A percentile compares a stretch with the other conserved stretches of the same genome.
phyloP scores from a whole-genome alignment of 805 yeast genomes.

The Schwanniomyces occidentalis region DNA sequence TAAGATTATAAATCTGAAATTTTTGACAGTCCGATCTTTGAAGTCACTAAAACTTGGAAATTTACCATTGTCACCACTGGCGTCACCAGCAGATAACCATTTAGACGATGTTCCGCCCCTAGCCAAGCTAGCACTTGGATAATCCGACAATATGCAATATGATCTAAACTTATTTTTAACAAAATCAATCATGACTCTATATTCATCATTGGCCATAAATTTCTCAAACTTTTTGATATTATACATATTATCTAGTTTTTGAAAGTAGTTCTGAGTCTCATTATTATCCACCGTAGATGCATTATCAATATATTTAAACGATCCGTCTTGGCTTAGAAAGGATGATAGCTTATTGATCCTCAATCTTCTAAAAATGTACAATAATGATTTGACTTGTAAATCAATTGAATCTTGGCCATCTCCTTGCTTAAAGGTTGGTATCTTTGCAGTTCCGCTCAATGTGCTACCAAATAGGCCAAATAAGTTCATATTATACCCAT shows the following conservation, averaged over 20 bases:
- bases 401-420: slow-evolving; percentile 51
- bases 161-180: slow-evolving; percentile 66
- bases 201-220: slow-evolving; percentile 52
- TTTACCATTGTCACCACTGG: slow-evolving; percentile 4
- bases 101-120: slow-evolving; percentile 22
- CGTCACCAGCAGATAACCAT: slow-evolving; percentile 4
- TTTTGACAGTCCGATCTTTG: slow-evolving; percentile 19
- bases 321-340: slow-evolving; percentile 29
- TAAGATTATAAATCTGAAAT: slow-evolving; percentile 21
- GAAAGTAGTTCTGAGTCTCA: slow-evolving; percentile 7
- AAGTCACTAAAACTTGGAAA: slow-evolving; percentile 24
- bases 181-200: slow-evolving; percentile 67
- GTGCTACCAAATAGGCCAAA: slow-evolving; percentile 3
- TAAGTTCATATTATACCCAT: slow-evolving; percentile 7
- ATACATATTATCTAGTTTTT: slow-evolving; percentile 56
- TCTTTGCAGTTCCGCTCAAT: slow-evolving; percentile 3
- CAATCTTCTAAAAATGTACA: slow-evolving; percentile 57
- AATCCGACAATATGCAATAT: slow-evolving; percentile 52
- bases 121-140: slow-evolving; percentile 35
- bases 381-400: slow-evolving; percentile 58
- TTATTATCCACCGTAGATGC: neutral
- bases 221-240: slow-evolving; percentile 46
- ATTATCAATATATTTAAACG: slow-evolving; percentile 17
- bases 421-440: slow-evolving; percentile 16
- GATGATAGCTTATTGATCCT: slow-evolving; percentile 43